A percentile compares a stretch with the other conserved stretches of the same genome.
phyloP scores from a whole-genome alignment of 768 basidiomycete species.

The Boletus barrowsii region DNA sequence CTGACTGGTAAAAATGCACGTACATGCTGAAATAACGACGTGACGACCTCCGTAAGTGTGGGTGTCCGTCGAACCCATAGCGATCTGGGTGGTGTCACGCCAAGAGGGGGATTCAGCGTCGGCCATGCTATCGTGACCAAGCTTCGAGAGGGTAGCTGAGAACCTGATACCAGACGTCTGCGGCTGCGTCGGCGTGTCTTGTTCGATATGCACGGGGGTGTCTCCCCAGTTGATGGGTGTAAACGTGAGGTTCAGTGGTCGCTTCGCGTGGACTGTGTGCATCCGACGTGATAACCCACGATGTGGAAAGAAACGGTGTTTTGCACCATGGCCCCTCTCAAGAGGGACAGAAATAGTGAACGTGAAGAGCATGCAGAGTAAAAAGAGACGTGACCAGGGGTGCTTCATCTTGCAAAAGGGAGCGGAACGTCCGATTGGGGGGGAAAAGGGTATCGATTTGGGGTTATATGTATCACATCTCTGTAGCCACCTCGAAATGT shows the following conservation, averaged over 20 bases:
- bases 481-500: neutral
- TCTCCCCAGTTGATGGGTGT: neutral
- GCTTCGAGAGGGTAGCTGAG: neutral
- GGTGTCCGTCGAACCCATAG: neutral
- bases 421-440: neutral
- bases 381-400: neutral
- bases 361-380: neutral
- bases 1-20: neutral
- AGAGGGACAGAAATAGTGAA: neutral
- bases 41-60: neutral
- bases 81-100: too few species aligned
- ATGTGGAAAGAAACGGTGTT: slow-evolving; percentile 2
- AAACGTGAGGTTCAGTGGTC: slow-evolving; percentile 5
- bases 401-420: neutral
- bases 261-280: neutral
- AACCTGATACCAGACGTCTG: neutral
- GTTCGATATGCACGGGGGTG: neutral
- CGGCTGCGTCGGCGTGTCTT: neutral
- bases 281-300: slow-evolving; percentile 1
- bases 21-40: slow-evolving; percentile 1
- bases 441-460: neutral
- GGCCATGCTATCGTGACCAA: neutral
- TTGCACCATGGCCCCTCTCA: neutral
- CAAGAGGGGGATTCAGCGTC: too few species aligned
- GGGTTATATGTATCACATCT: neutral